Evolutionary conservation across 2,329 filamentous ascomycete genomes (phyloP).

Genomic region (Pseudonectria buxi): DNA sequence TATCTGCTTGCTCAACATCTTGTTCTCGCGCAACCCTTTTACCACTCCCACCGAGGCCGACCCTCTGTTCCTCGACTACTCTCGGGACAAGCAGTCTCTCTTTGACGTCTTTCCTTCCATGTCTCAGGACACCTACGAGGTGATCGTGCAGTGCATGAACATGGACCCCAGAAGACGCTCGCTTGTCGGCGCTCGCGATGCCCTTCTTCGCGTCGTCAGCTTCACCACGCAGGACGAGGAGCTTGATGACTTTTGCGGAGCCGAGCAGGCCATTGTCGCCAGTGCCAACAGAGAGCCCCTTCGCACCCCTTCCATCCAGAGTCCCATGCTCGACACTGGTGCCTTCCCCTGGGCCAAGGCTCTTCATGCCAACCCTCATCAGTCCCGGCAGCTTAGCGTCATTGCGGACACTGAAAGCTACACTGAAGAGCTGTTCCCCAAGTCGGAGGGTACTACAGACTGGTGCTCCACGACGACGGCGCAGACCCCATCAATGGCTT

Average conservation of each 20-base stretch:
- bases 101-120: conserved; percentile 98
- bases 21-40: conserved; percentile 96
- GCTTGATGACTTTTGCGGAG: conserved; percentile 87
- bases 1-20: conserved; percentile 90
- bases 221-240: conserved; percentile 92
- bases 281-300: conserved; percentile 92
- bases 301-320: conserved; percentile 90
- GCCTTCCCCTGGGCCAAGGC: conserved; percentile 95
- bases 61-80: conserved; percentile 87
- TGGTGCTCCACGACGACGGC: conserved; percentile 74
- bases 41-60: conserved; percentile 86
- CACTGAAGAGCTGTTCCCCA: conserved; percentile 77
- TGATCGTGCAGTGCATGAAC: conserved; percentile 84
- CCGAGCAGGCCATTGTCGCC: conserved; percentile 68
- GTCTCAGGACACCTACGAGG: conserved; percentile 96
- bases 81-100: conserved; percentile 85
- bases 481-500: conserved; percentile 75
- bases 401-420: conserved; percentile 78
- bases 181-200: conserved; percentile 67
- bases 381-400: conserved; percentile 76
- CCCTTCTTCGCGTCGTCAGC: conserved; percentile 71
- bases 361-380: conserved; percentile 66
- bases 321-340: conserved; percentile 69
- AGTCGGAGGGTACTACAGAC: conserved; percentile 63
- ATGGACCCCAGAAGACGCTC: conserved; percentile 87